These are phyloP conservation scores for Teunomyces cretensis DNA, from an alignment of 805 yeast genomes.

Conservation along the genomic window DNA sequence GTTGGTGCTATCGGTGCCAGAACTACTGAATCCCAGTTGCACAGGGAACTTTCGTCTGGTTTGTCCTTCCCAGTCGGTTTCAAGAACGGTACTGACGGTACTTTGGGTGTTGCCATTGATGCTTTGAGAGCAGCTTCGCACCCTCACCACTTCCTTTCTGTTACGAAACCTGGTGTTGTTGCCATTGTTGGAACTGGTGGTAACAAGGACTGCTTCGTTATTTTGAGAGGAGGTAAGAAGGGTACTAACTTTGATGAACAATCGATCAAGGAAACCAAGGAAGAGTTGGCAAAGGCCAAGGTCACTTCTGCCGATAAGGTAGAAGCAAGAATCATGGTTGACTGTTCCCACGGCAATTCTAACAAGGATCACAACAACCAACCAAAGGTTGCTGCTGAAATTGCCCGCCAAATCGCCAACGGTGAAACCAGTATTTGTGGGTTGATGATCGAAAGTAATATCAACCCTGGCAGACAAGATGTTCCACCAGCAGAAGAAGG, in stretches of 20 bases:
- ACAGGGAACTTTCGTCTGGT: constrained; percentile 96
- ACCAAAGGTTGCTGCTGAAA: constrained; percentile 78
- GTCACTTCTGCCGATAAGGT: constrained; percentile 49
- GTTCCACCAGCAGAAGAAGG: constrained; percentile 67
- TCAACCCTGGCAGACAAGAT: constrained; percentile 90
- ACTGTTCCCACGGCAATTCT: constrained; percentile 97
- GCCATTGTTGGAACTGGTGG: constrained; percentile 97
- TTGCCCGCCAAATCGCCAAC: constrained; percentile 72
- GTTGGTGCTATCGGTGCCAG: constrained; percentile 99
- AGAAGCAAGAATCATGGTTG: constrained; percentile 78
- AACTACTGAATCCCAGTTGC: constrained; percentile 97
- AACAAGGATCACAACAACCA: constrained; percentile 88
- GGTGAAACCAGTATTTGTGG: constrained; percentile 86
- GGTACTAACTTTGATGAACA: constrained; percentile 88
- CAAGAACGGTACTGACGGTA: constrained; percentile 98
- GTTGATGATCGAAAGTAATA: constrained; percentile 93
- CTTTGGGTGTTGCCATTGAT: constrained; percentile 89
- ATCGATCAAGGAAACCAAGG: constrained; percentile 66
- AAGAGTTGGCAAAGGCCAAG: constrained; percentile 52
- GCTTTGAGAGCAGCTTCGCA: constrained; percentile 90
- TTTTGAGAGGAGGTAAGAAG: constrained; percentile 91
- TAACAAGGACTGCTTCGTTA: constrained; percentile 84
- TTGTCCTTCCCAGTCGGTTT: constrained; percentile 97
- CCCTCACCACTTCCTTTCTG: constrained; percentile 92
- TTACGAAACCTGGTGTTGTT: constrained; percentile 93